phyloP scores from a whole-genome alignment of 371 early-diverging fungal species.

The Dinochytrium kinnereticum region DNA sequence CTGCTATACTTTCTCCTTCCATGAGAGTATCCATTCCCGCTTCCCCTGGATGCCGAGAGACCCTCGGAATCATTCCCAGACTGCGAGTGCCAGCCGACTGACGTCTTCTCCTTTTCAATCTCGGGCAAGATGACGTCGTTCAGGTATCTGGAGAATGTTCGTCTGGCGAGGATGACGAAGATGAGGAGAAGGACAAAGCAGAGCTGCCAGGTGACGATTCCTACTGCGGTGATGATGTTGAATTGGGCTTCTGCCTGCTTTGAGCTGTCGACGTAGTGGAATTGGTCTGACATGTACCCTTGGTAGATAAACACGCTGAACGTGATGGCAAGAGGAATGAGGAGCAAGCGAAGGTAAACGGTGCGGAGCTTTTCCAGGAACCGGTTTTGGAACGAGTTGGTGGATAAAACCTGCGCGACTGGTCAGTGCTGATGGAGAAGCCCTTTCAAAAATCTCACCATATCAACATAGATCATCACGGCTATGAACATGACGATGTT shows the following conservation, averaged over 20 bases:
- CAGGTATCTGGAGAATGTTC: conserved; percentile 3
- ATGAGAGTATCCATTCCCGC: neutral
- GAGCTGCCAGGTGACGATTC: neutral
- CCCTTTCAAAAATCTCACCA: neutral
- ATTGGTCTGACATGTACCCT: conserved; percentile 9
- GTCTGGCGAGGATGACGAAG: neutral
- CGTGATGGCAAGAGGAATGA: neutral
- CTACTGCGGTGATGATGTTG: neutral
- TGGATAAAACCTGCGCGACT: neutral
- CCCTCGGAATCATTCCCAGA: neutral
- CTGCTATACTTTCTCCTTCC: neutral
- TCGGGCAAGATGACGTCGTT: conserved; percentile 3
- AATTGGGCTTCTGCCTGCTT: neutral
- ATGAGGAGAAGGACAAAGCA: conserved; percentile 4
- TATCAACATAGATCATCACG: conserved; percentile 12
- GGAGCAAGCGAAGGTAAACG: neutral
- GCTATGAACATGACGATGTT: conserved; percentile 7
- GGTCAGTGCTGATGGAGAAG: neutral
- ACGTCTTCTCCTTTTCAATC: neutral
- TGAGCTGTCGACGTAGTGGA: conserved; percentile 8
- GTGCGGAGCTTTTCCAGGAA: neutral
- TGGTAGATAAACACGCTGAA: conserved; percentile 14
- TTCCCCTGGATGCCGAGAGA: neutral
- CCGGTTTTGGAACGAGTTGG: neutral
- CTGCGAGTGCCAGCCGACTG: neutral